Base-by-base conservation (phyloP, 202 grass and related monocot genomes). In the Eragrostis tef region DNA sequence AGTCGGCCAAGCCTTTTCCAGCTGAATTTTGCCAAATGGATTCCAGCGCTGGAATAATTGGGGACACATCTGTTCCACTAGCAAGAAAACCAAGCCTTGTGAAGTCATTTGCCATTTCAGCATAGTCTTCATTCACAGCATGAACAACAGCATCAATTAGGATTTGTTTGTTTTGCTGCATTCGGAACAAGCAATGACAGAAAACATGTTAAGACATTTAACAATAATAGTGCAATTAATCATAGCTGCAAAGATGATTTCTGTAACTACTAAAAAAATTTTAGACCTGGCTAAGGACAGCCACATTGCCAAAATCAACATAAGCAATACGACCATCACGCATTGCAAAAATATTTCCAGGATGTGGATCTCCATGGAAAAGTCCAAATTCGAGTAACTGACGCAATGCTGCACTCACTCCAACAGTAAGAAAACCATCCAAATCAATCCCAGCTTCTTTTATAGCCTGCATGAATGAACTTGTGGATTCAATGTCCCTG, bases 21-120 rank as follows among this genome's bases (percentile, higher is more conserved):
- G 87, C 88, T 56, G 95, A 98, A 65, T 98, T 98, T 86, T 98
- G 95, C 95, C 92, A 98, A 80, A 98, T 98, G 53, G 95, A 80
- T 82, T 98, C 95, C 44, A 98, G 84, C 70, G 87, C 95, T 67
- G 95, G 95, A 85, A 98, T 24, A 63, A 98, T 93, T 64, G 95
- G 95, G 71, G 95, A 81, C 46, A 98, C 95, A 74, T 98, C 95
- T 39, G 90, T 98, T 62, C 84, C 95, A 67, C 88, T 93, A 77
- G 95, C 92, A 71, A 98, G 95, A 60, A 98, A 98, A 31, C 92
- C 95, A 82, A 98, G 90, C 79, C 95, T 94, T n/a, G 95, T 98
- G 85, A 98, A 98, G 80, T 98, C 95, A 89, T 98, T 98, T 86
- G 95, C 95, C 95, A 98, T 98, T 87, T 98, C 95, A 82, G 80